Percentiles rank a stretch among this genome's conserved stretches.
Evolutionary conservation across 73 alveolate species (phyloP).

Genomic region (Loxodes magnus): DNA sequence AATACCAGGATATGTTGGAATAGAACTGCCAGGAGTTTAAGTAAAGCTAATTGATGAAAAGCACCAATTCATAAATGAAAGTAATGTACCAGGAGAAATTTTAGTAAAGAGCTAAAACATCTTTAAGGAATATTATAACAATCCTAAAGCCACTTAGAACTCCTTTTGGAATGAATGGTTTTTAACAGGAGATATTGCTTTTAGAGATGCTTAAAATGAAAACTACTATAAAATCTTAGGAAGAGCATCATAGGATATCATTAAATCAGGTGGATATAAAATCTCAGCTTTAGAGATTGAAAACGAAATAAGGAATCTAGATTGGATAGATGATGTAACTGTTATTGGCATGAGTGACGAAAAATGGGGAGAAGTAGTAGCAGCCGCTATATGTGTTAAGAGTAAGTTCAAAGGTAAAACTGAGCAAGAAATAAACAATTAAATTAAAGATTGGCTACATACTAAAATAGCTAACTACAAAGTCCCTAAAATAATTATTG

Average conservation of each 20-base stretch:
- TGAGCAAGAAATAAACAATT: too few relatives aligned
- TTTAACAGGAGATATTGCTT: conserved; percentile 31
- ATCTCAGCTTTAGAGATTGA: conserved; percentile 38
- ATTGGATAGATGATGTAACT: conserved; percentile 8
- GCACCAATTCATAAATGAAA: not conserved
- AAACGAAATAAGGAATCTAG: conserved; percentile 1
- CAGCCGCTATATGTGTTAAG: not conserved
- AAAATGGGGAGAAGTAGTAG: conserved; percentile 20
- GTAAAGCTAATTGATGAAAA: conserved; percentile 8
- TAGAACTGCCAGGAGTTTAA: conserved; percentile 27
- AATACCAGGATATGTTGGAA: conserved; percentile 31
- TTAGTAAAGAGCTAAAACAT: conserved; percentile 9
- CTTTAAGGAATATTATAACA: conserved; percentile 21
- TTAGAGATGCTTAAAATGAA: not conserved
- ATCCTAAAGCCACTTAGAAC: conserved; percentile 16
- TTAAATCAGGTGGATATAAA: conserved; percentile 32
- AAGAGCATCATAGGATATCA: conserved; percentile 19
- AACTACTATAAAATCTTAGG: conserved; percentile 31
- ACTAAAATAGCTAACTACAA: conserved; percentile 17
- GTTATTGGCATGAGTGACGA: conserved; percentile 27
- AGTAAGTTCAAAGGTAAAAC: not conserved
- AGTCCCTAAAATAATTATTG: conserved; percentile 13
- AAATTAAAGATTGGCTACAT: conserved; percentile 9
- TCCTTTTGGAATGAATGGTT: conserved; percentile 29
- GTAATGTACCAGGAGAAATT: conserved; percentile 13